These are phyloP conservation scores for Acacia concinna DNA, from an alignment of 331 rosid genomes.

Conservation along the genomic window DNA sequence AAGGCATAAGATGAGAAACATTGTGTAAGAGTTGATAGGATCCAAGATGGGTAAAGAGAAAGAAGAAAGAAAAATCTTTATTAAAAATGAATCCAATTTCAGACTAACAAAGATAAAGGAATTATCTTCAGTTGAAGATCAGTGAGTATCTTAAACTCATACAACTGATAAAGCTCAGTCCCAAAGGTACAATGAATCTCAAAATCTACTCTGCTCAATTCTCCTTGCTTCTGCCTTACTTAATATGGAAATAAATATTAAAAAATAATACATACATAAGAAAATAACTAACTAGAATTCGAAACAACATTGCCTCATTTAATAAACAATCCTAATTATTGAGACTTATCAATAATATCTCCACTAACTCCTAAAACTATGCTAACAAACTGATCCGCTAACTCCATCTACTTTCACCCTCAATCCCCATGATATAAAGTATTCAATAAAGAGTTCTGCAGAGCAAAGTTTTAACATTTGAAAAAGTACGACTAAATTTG, in stretches of 20 bases:
- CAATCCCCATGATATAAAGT: not conserved
- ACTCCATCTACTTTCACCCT: not conserved
- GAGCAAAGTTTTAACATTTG: no score
- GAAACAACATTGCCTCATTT: not conserved
- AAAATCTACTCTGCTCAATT: not conserved
- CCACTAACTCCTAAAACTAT: no score
- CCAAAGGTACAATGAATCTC: not conserved
- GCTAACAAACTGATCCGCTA: no score
- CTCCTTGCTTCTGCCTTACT: not conserved
- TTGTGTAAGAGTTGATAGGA: not conserved
- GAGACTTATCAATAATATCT: no score
- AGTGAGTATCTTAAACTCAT: not conserved
- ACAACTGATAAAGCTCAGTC: no score
- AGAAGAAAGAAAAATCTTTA: not conserved
- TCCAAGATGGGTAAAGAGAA: not conserved
- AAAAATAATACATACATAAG: not conserved
- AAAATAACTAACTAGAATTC: not conserved
- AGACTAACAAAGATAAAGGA: conserved; percentile 26
- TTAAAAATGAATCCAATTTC: not conserved
- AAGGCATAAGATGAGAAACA: not conserved
- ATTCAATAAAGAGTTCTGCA: not conserved
- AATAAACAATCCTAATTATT: not conserved
- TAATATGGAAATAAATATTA: not conserved
- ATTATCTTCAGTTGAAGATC: not conserved
- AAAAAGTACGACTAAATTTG: not conserved